Conservation (phyloP, 345 rosid species). For the Eucalyptus dawsonii region DNA sequence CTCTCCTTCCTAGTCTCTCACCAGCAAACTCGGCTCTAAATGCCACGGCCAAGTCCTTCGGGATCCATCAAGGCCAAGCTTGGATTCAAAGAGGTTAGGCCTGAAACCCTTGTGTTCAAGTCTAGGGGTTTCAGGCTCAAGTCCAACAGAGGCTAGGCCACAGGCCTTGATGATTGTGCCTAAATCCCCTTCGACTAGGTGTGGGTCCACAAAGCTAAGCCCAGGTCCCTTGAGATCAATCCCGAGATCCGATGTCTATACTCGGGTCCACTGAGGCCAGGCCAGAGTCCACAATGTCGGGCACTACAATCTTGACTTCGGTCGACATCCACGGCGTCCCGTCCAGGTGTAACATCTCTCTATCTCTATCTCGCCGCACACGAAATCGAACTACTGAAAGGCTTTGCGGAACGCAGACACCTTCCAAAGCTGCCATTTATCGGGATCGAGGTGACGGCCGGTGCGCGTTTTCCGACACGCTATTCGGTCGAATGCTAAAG, state of each 20-base stretch:
- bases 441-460: background rate
- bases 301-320: background rate
- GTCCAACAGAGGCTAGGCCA: background rate
- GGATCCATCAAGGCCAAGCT: background rate
- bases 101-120: fast-evolving
- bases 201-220: background rate
- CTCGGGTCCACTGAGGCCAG: background rate
- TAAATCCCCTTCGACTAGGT: too few relatives aligned
- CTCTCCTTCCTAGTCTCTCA: background rate
- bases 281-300: background rate
- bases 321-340: background rate
- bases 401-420: background rate
- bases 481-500: background rate
- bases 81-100: background rate
- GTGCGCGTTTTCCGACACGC: background rate
- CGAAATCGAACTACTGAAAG: background rate
- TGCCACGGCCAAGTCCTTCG: background rate
- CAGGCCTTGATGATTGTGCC: fast-evolving
- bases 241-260: background rate
- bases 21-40: background rate
- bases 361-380: background rate
- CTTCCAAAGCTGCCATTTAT: background rate
- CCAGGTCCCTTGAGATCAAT: too few relatives aligned
- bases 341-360: background rate
- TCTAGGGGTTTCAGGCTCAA: too few relatives aligned